Evolutionary conservation across 2,329 filamentous ascomycete species (phyloP), one percentile per base, ranked within the genome.

Genomic region (Thermomyces lanuginosus): DNA sequence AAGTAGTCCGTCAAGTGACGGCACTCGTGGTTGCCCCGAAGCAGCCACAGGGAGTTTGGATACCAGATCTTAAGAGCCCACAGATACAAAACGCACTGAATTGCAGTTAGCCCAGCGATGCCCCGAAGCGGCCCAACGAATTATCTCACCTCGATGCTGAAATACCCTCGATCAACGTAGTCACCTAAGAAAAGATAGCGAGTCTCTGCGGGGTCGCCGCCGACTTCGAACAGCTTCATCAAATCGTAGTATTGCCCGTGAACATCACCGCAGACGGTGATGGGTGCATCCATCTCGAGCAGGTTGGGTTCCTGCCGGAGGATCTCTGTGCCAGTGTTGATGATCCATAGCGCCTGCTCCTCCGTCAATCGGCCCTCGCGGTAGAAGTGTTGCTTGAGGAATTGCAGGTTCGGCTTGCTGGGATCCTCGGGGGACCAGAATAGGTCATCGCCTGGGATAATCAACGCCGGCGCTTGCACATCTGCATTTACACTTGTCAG

Each of bases 41-140:
- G 71, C 42, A 98, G 67, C 89, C 89, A 98, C 31, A 98, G 72
- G 11, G 82, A 86, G 56, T 95, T 83, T 28, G 89, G 89, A 51
- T 95, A 98, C 72, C 92, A 92, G 50, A 98, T 95, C 69, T 98
- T 98, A 53, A 98, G 66, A 17, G 77, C 78, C 89, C 89, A 98
- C 14, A 98, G 71, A 55, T 98, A 98, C 25, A 98, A 67, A 34
- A 98, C 89, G 53, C 89, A 98, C 68, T 73, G 31, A 26, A 14
- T 23, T 20, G 16, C 8, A 6, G 5, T 10, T 21, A n/a, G 10
- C 8, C 4, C 23, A n/a, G 10, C 18, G 23, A 16, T 16, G 18
- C 5, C 9, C 12, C 23, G 11, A 24, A 24, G n/a, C 8, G 8
- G 12, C 9, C 6, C 8, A 4, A 24, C 9, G 17, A 26, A 12